Evolutionary conservation across 306 rosid species (phyloP), one percentile per base, ranked within the genome.

Genomic region (Vigna unguiculata): DNA sequence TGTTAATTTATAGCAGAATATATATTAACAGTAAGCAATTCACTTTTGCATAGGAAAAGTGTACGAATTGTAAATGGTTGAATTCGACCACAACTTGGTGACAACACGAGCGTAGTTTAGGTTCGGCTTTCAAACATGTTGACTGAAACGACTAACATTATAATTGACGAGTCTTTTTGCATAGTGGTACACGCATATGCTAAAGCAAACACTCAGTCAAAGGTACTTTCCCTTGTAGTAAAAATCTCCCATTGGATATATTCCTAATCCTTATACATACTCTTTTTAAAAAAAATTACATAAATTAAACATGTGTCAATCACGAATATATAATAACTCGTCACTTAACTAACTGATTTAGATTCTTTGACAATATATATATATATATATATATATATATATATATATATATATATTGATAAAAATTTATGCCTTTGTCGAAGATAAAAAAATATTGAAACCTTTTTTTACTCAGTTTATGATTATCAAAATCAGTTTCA

Each of bases 181-280:
- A 47, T 14, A 46, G 30, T 65, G 69, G 16, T 47, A 76, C 67
- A 66, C 80, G 60, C 20, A 69, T n/a, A n/a, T 58, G 20, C 8
- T 9, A 70, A 76, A 49, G 49, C 12, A 46, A 78, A 46, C 6
- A 5, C 30, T 5, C 17, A 24, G 52, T 38, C 60, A 54, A 67
- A 45, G 40, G 30, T 9, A 45, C 25, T 53, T 38, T 76, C 38
- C 32, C 32, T 15, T 49, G 12, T 34, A 53, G 34, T 8, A 16
- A 67, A 54, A 67, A 24, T 47, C 13, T 24, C 43, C 21, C 14
- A 14, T 67, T 45, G 34, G 38, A 32, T 32, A 6, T 32, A 32
- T 4, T 5, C 28, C 14, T 40, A 20, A 11, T 34, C 45, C 14
- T 58, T 24, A 9, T 9, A 1, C 43, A 9, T 38, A 1, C 6